Base-by-base conservation (phyloP, 768 basidiomycete genomes). In the Termitomyces sp. region DNA sequence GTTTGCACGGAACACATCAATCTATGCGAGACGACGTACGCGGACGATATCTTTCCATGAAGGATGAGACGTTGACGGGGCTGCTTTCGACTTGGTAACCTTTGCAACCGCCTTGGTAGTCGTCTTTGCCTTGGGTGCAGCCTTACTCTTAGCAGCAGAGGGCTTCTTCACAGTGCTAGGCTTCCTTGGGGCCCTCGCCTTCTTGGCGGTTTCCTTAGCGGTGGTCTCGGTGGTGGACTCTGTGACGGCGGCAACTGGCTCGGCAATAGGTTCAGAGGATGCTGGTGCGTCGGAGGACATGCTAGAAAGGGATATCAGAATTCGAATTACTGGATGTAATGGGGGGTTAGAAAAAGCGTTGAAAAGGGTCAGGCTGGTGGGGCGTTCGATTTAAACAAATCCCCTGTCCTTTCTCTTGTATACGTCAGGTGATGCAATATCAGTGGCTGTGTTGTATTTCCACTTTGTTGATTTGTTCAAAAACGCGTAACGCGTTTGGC, bases 1-100 rank as follows among this genome's bases (percentile, higher is more conserved):
- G 43, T 20, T 28, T 32, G 38, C 26, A 43, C 18, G 1, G 16
- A 0, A 20, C 16, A 16, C 33, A 3, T 40, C 3, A 20, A 11
- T 49, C 24, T 20, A 32, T 26, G n/a, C 14, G 5, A 35, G 52
- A 48, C 20, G 2, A 67, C 73, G 33, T 52, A 80, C 81, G 60
- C 69, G 77, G 66, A 84, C 76, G 50, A 83, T 82, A 5, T 82
- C 79, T 60, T 80, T 81, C 81, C 81, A 84, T 2, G 78, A 70
- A 7, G 82, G 82, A 58, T 79, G 77, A 2, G 71, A 65, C 3
- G 64, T 56, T 2, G 62, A 62, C 46, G 65, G 65, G 3, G 67
- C 57, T 30, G 69, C 50, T 54, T 66, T 72, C 2, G 68, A 50
- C 46, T 64, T 63, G 16, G 67, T 55, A n/a, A 68, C 56, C 62